These are phyloP conservation scores for Annulohypoxylon stygium DNA, from an alignment of 495 filamentous ascomycete genomes.

Conservation along the genomic window DNA sequence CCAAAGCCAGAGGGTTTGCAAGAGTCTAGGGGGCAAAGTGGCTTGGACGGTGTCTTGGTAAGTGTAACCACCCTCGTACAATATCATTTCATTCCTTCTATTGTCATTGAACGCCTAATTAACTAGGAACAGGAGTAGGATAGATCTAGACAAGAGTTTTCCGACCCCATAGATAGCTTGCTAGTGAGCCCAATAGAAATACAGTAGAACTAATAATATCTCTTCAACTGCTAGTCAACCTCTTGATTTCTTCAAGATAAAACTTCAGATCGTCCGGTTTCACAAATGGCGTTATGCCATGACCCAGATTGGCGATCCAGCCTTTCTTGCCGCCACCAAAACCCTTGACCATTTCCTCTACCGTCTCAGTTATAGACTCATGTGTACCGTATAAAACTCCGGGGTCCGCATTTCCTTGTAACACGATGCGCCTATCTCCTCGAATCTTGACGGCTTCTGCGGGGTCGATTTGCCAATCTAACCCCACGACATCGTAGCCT, in stretches of 20 bases:
- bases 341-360: constrained; percentile 85
- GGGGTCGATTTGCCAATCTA: constrained; percentile 96
- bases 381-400: constrained; percentile 89
- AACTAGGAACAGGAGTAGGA: constrained; percentile 39
- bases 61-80: constrained; percentile 38
- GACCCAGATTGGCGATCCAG: constrained; percentile 90
- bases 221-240: constrained; percentile 60
- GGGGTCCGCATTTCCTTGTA: constrained; percentile 97
- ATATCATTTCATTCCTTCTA: constrained; percentile 8
- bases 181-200: not conserved
- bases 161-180: constrained; percentile 32
- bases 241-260: constrained; percentile 93
- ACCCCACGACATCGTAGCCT: constrained; percentile 91
- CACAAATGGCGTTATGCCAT: constrained; percentile 94
- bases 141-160: constrained; percentile 47
- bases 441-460: constrained; percentile 84
- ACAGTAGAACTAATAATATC: constrained; percentile 1
- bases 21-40: constrained; percentile 56
- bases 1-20: constrained; percentile 59
- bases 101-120: not conserved
- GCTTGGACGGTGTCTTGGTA: constrained; percentile 59
- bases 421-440: constrained; percentile 74
- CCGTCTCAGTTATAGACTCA: constrained; percentile 80
- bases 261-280: constrained; percentile 92
- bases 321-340: constrained; percentile 73